Conservation (phyloP, 495 filamentous ascomycete genomes). For the Neurospora tetrasperma region DNA sequence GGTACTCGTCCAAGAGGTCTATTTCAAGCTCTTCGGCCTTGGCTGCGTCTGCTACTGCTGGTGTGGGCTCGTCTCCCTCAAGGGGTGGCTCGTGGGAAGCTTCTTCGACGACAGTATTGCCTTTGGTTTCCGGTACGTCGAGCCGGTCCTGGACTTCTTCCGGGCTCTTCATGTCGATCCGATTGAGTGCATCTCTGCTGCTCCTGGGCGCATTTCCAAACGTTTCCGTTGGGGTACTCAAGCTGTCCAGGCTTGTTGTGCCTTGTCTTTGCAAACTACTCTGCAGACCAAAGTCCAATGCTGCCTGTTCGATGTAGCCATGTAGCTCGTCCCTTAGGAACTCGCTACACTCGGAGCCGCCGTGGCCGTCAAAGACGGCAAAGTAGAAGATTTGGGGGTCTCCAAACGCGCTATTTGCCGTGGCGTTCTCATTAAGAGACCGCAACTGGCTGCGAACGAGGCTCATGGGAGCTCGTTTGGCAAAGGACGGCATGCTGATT, state of each 20-base stretch:
- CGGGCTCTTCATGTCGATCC: slow-evolving; percentile 28
- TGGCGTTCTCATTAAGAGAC: slow-evolving; percentile 42
- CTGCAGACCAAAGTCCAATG: slow-evolving; percentile 58
- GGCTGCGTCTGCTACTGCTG: slow-evolving; percentile 22
- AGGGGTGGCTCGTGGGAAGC: slow-evolving; percentile 19
- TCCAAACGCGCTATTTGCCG: slow-evolving; percentile 64
- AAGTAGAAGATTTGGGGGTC: slow-evolving; percentile 98
- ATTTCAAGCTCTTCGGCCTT: slow-evolving; percentile 52
- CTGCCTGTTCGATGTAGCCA: slow-evolving; percentile 75
- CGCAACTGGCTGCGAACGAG: slow-evolving; percentile 40
- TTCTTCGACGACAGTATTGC: slow-evolving; percentile 19
- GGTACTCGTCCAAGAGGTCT: slow-evolving; percentile 66
- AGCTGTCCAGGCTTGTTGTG: slow-evolving; percentile 1
- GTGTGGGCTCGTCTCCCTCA: slow-evolving; percentile 21
- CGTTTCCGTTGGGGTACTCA: neutral
- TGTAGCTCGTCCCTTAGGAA: slow-evolving; percentile 81
- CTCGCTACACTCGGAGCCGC: slow-evolving; percentile 77
- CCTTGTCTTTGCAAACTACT: slow-evolving; percentile 49
- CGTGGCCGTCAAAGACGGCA: slow-evolving; percentile 92
- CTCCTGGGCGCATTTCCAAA: slow-evolving; percentile 8
- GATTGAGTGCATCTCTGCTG: slow-evolving; percentile 16
- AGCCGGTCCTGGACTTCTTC: slow-evolving; percentile 24
- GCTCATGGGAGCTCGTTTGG: slow-evolving; percentile 65
- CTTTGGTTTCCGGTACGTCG: slow-evolving; percentile 17
- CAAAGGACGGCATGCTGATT: slow-evolving; percentile 84